A percentile compares a stretch with the other conserved stretches of the same genome.
These are phyloP conservation scores for Posidonia oceanica DNA, from an alignment of 116 monocot species.

Conservation along the genomic window DNA sequence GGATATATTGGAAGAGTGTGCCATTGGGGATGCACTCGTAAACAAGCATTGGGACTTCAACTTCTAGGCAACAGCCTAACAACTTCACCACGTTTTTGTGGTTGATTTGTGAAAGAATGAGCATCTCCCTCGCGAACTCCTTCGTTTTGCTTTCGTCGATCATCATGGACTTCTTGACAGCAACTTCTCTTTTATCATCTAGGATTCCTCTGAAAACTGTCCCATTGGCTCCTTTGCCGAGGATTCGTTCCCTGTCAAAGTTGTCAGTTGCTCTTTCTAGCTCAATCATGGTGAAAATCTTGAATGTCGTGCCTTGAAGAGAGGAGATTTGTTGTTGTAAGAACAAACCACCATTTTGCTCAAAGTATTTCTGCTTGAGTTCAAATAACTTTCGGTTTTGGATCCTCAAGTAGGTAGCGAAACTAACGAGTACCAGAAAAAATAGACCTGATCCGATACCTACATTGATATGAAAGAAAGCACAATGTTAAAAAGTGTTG, in stretches of 20 bases:
- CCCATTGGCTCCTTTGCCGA: conserved; percentile 31
- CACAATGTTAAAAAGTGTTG: too few relatives aligned
- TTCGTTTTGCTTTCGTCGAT: conserved; percentile 9
- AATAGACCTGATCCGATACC: too few relatives aligned
- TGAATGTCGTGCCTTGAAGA: too few relatives aligned
- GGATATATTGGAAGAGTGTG: conserved; percentile 19
- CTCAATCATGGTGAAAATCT: too few relatives aligned
- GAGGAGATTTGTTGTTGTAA: too few relatives aligned
- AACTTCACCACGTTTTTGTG: too few relatives aligned
- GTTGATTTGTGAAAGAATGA: conserved; percentile 10
- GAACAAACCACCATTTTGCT: too few relatives aligned
- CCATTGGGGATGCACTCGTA: conserved; percentile 31
- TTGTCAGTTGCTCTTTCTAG: conserved; percentile 16
- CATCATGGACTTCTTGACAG: conserved; percentile 22
- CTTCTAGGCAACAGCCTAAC: conserved; percentile 1
- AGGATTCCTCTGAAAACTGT: conserved; percentile 32
- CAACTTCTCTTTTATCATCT: conserved; percentile 3
- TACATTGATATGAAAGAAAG: too few relatives aligned
- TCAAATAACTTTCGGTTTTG: too few relatives aligned
- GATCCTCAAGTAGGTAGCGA: too few relatives aligned
- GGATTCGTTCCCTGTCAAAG: conserved; percentile 15
- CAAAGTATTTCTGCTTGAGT: too few relatives aligned
- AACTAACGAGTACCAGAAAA: too few relatives aligned
- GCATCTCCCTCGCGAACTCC: conserved; percentile 30
- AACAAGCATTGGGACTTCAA: conserved; percentile 22